Evolutionary conservation across 306 rosid genomes (phyloP), one percentile per base, ranked within the genome.

Genomic region (Delonix regia): DNA sequence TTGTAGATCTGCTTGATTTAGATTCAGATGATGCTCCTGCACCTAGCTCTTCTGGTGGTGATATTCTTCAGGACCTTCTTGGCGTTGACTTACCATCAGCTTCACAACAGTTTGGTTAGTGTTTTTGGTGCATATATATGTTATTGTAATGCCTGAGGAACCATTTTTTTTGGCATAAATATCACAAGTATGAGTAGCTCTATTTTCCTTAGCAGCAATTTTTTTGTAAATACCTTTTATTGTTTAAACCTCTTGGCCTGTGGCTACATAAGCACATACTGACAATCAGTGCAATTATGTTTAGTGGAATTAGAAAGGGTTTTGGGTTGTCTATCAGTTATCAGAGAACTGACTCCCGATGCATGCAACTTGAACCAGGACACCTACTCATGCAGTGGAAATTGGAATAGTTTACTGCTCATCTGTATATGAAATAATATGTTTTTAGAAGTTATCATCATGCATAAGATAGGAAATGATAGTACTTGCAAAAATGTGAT

Each of bases 31-130:
- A 95, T 77, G 86, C 85, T 68, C 92, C 93, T 28, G 96, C 86
- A 69, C 92, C 90, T 81, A 90, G 89, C 90, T 83, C 96, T 55
- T 86, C 92, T 67, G 97, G 98, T 78, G 83, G 88, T 36, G 96
- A 88, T 93, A 61, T 93, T 82, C 93, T 93, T 82, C 97, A 91
- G n/a, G 98, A 93, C 88, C 98, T 95, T 84, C 90, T 95, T 77
- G 96, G 97, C 76, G 87, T 85, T 83, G 99, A 93, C 83, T 68
- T 95, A 73, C 61, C 89, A 12, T 74, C 85, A 19, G 81, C 89
- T 74, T 64, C 87, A 33, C 86, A 88, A 66, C 97, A 82, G 84
- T 70, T 88, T 4, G 99, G 99, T 95, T 85, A 78, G 98, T 88
- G 59, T 71, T 71, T 66, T 21, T 39, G 56, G 79, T 55, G 45